Base-by-base conservation (phyloP, 441 rosid species). In the Melastoma candidum region DNA sequence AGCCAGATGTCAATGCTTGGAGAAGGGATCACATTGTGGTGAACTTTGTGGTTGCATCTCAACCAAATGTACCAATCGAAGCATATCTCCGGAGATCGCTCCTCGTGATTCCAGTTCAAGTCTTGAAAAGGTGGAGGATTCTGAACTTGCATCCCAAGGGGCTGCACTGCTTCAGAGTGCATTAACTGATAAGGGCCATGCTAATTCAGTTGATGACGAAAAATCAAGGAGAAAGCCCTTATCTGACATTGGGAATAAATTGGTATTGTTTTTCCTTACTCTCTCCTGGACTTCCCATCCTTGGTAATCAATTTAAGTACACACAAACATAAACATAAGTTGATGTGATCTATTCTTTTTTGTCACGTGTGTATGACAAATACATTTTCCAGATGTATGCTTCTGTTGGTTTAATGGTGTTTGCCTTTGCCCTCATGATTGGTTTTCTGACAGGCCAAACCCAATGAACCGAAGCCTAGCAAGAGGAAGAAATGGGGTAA, bases 401-500 rank as follows among this genome's bases (percentile, higher is more conserved):
- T 43, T 45, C 1, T 26, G 17, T 11, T 10, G 3, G 12, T 58
- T 58, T 58, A 32, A 47, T 48, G 26, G 49, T 43, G 25, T 14
- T 8, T 46, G 27, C 27, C 44, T 32, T 3, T 29, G 17, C 25
- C 8, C 41, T 2, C 41, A 36, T 36, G 6, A 1, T 36, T 36
- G 41, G 41, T 4, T 4, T 36, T 48, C 7, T 29, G 47, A 41
- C 90, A 93, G 97, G 87, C 62, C 26, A 84, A 80, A 67, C 67
- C 95, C 0, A 79, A 84, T 32, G 87, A 66, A 44, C 75, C 84
- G 48, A 89, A 66, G 77, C 85, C 84, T 56, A 73, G 47, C 24
- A 83, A 63, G 74, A 82, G 95, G 68, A 93, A 86, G 80, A 83
- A 86, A 73, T 83, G 93, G 95, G 70, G 78, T 52, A 81, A 78